phyloP scores from a whole-genome alignment of 2,329 filamentous ascomycete species.

The Monosporascus sp. region DNA sequence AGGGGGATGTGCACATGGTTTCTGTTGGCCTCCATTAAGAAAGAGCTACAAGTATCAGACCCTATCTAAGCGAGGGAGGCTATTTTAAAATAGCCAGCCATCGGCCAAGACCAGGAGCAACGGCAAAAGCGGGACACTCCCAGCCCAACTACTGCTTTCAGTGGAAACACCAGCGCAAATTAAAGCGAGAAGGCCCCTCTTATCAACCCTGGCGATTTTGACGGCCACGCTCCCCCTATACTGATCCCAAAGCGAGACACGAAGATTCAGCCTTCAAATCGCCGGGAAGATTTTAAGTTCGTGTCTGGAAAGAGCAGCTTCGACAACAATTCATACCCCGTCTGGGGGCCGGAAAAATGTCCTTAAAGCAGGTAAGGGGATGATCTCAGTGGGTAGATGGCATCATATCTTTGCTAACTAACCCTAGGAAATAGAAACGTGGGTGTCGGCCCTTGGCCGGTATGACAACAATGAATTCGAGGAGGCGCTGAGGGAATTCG shows the following conservation, averaged over 20 bases:
- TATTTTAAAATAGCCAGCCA: conserved; percentile 1
- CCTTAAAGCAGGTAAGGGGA: conserved; percentile 27
- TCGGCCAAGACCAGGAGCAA: conserved; percentile 5
- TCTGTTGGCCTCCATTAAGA: background rate
- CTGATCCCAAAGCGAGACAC: conserved; percentile 7
- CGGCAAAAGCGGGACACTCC: conserved; percentile 4
- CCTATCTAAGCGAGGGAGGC: background rate
- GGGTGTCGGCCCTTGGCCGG: conserved; percentile 82
- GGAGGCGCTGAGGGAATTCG: conserved; percentile 76
- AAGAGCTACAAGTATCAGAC: background rate
- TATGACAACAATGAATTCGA: conserved; percentile 99
- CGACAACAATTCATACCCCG: conserved; percentile 11
- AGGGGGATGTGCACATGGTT: too few species aligned
- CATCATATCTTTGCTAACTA: conserved; percentile 6
- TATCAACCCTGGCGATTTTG: conserved; percentile 1
- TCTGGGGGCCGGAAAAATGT: conserved; percentile 20
- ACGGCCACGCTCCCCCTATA: conserved; percentile 5
- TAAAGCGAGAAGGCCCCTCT: background rate
- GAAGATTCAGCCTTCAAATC: conserved; percentile 6
- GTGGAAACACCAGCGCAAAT: background rate
- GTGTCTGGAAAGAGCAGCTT: conserved; percentile 21
- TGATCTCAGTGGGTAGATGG: background rate
- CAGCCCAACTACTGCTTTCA: background rate
- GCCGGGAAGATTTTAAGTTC: conserved; percentile 16
- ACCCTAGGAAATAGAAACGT: conserved; percentile 91